A percentile compares a stretch with the other conserved stretches of the same genome.
Conservation (phyloP, 2,329 filamentous ascomycete genomes). For the Daldinia sp. region DNA sequence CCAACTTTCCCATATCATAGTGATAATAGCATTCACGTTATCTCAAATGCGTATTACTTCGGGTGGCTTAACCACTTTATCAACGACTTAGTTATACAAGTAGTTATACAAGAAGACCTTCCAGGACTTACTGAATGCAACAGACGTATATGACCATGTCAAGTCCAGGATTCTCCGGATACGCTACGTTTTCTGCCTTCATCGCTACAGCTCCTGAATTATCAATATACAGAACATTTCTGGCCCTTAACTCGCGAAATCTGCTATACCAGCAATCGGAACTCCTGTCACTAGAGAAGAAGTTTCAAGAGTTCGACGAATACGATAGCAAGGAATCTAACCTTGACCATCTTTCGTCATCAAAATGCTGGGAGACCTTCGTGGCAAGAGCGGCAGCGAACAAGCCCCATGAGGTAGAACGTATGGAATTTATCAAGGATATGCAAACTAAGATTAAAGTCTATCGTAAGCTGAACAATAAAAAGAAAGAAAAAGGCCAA, state of each 20-base stretch:
- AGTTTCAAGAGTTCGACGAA: not conserved
- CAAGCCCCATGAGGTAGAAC: not conserved
- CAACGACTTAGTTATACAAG: not conserved
- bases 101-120: not conserved
- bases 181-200: not conserved
- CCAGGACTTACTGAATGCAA: not conserved
- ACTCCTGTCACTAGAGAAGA: not conserved
- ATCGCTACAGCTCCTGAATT: not conserved
- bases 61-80: not conserved
- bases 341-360: not conserved
- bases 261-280: not conserved
- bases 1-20: not conserved
- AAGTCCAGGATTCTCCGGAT: not conserved
- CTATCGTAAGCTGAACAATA: not conserved
- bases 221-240: not conserved
- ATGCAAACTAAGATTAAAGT: not conserved
- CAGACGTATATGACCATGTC: not conserved
- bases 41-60: not conserved
- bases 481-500: not conserved
- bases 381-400: not conserved
- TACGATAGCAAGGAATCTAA: not conserved
- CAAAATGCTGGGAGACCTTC: conserved; percentile 12
- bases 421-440: not conserved
- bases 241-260: not conserved
- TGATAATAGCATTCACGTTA: not conserved